phyloP scores from a whole-genome alignment of 2,329 filamentous ascomycete genomes.

The Escovopsis weberi region DNA sequence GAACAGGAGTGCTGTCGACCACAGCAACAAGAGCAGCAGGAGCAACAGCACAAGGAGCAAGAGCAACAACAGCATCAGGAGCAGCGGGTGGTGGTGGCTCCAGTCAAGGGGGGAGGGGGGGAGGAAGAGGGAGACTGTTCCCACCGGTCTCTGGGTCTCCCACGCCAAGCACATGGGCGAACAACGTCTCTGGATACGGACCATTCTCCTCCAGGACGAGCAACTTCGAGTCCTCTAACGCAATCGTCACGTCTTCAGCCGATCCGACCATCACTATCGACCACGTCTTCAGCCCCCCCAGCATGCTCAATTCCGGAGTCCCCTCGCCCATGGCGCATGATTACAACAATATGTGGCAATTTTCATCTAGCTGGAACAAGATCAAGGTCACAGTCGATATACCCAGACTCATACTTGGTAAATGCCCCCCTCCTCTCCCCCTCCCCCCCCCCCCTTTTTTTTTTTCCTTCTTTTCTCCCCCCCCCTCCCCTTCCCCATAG shows the following conservation, averaged over 20 bases:
- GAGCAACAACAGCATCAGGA: too few relatives aligned
- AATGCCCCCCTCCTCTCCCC: constrained; percentile 4
- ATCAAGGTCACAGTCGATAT: constrained; percentile 23
- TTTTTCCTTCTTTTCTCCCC: too few relatives aligned
- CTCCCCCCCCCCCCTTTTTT: neutral
- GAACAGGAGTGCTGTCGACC: too few relatives aligned
- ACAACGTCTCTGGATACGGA: neutral
- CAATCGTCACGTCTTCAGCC: constrained; percentile 1
- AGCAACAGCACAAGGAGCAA: too few relatives aligned
- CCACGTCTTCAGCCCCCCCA: neutral
- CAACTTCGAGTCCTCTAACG: neutral
- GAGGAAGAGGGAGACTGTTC: too few relatives aligned
- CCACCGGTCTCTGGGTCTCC: neutral
- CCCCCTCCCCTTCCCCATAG: too few relatives aligned
- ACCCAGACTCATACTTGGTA: constrained; percentile 19
- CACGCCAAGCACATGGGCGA: constrained; percentile 1
- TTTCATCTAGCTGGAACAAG: constrained; percentile 11
- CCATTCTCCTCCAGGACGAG: neutral
- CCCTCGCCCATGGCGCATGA: constrained; percentile 2
- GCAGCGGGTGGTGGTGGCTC: too few relatives aligned
- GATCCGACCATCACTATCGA: neutral
- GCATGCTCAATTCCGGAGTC: neutral
- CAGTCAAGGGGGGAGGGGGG: too few relatives aligned
- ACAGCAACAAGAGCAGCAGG: too few relatives aligned
- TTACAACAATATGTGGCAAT: constrained; percentile 2